Base-by-base conservation (phyloP, 192 early-diverging fungal genomes). In the Entomortierella parvispora region DNA sequence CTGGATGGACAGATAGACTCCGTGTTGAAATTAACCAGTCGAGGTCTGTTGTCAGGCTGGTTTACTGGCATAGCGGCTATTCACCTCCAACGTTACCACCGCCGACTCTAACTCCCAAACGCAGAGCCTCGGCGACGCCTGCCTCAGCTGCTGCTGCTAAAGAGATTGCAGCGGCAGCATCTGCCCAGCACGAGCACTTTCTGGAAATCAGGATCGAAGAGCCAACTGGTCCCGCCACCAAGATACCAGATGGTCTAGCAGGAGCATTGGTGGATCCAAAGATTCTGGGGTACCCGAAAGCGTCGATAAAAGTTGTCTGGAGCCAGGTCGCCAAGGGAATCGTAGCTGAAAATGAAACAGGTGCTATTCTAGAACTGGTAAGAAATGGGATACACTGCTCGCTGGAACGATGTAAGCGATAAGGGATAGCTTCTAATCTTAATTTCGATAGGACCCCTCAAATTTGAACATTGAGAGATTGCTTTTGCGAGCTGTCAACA, bases 231-330 rank as follows among this genome's bases (percentile, higher is more conserved):
- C 50, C 54, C n/a, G 22, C 15, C 6, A 20, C 52, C 15, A 40
- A 58, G 33, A 77, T 77, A 56, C 66, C 65, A 12, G 74, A 77
- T 29, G 66, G 66, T 8, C 60, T 77, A 25, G 74, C 74, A 18
- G 74, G 74, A 2, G 74, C 74, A 25, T 55, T 77, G 14, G 74
- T 77, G 6, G 74, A 77, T 49, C 53, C 71, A 17, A 85, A 85
- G 44, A 55, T 80, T 0, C 69, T 85, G 7, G 82, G 82, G 48
- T 85, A 85, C 31, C 84, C 84, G 6, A 85, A 83, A 60, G 71
- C 80, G 11, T 62, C 53, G 26, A 70, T 85, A 15, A 79, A 68
- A 23, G 66, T 82, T 2, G 58, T 80, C 2, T 85, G 84, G 84
- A 68, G 74, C 29, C 74, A 77, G 33, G 61, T 77, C 10, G 54